Conservation (phyloP, 257 asterid species). For the Paraleonurus japonicus region DNA sequence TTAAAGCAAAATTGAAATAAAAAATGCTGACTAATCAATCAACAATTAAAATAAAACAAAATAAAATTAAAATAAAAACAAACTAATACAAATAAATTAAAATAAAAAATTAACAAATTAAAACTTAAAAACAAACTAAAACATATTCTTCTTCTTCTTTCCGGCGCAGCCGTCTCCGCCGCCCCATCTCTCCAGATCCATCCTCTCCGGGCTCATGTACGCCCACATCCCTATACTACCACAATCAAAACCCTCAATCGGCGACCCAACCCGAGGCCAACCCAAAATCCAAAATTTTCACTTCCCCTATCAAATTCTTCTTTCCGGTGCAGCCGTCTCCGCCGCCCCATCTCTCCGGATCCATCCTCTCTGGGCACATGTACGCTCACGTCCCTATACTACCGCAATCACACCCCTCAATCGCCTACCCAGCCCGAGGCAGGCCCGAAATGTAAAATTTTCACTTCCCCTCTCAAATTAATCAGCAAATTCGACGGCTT, state of each 20-base stretch:
- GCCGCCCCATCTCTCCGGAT: constrained; percentile 43
- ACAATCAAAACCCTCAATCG: neutral
- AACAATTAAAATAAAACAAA: no score
- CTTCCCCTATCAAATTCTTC: no score
- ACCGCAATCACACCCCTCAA: neutral
- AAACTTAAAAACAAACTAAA: no score
- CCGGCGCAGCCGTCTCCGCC: constrained; percentile 31
- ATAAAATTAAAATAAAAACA: no score
- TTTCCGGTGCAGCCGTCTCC: constrained; percentile 32
- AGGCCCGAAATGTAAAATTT: constrained; percentile 52
- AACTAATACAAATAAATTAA: no score
- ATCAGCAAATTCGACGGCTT: constrained; percentile 54
- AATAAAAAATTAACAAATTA: no score
- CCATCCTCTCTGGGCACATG: constrained; percentile 57
- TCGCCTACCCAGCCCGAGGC: neutral
- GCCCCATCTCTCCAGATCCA: constrained; percentile 45
- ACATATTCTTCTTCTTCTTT: no score
- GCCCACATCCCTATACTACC: constrained; percentile 43
- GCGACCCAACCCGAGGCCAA: neutral
- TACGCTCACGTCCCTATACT: constrained; percentile 47
- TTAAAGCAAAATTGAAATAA: no score
- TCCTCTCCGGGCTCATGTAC: constrained; percentile 58
- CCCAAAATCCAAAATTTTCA: constrained; percentile 57
- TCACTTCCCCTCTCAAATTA: constrained; percentile 34
- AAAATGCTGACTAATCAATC: no score